Evolutionary conservation across 1,284 basidiomycete species (phyloP).

Genomic region (Taiwanofungus camphoratus): DNA sequence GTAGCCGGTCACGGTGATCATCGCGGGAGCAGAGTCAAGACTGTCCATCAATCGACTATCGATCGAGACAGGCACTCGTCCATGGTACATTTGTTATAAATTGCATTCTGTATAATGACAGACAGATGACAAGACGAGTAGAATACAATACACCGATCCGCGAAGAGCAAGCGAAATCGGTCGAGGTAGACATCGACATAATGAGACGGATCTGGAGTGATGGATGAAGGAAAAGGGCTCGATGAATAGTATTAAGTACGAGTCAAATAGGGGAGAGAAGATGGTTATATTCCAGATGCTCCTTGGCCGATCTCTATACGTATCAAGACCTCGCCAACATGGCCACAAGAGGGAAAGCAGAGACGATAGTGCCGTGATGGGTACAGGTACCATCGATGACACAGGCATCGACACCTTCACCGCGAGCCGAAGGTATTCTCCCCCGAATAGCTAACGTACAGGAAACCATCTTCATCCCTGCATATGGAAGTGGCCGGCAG

Average conservation of each 20-base stretch:
- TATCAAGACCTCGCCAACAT: too few species aligned
- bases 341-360: too few species aligned
- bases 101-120: constrained; percentile 11
- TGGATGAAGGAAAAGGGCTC: too few species aligned
- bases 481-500: too few species aligned
- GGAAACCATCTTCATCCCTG: constrained; percentile 94
- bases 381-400: too few species aligned
- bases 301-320: too few species aligned
- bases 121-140: constrained; percentile 19
- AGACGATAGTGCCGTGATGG: too few species aligned
- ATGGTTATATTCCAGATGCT: neutral
- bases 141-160: constrained; percentile 22
- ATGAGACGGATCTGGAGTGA: too few species aligned
- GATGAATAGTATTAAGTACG: constrained; percentile 15
- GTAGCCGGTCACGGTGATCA: too few species aligned
- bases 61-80: neutral
- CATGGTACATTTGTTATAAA: constrained; percentile 19
- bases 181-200: too few species aligned
- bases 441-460: constrained; percentile 94
- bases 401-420: constrained; percentile 30
- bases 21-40: too few species aligned
- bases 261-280: constrained; percentile 1
- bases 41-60: neutral
- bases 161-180: too few species aligned
- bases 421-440: constrained; percentile 87